Percentiles rank a stretch among this genome's conserved stretches.
phyloP scores from a whole-genome alignment of 2,329 filamentous ascomycete genomes.

The Colletotrichum gloeosporioides region DNA sequence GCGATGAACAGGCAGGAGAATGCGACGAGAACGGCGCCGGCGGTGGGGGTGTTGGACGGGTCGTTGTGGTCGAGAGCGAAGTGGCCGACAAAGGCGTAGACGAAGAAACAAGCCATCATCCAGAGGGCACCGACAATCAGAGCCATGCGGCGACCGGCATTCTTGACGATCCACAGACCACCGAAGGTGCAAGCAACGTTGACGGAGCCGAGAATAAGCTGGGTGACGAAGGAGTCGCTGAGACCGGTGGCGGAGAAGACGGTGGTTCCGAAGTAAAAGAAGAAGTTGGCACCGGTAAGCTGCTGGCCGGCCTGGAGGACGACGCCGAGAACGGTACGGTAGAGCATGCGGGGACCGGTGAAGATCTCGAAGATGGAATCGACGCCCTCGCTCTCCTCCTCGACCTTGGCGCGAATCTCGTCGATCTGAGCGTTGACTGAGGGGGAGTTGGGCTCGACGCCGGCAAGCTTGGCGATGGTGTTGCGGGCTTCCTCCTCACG shows the following conservation, averaged over 20 bases:
- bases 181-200: constrained; percentile 71
- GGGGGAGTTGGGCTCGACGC: constrained; percentile 41
- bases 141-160: constrained; percentile 66
- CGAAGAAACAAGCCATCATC: constrained; percentile 60
- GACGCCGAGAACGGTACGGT: constrained; percentile 68
- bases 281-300: constrained; percentile 72
- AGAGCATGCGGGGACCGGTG: constrained; percentile 69
- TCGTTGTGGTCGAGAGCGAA: constrained; percentile 46
- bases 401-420: constrained; percentile 57
- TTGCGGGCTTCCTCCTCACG: constrained; percentile 51
- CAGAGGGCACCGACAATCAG: constrained; percentile 68
- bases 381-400: constrained; percentile 49
- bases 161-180: constrained; percentile 70
- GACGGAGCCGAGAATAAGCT: constrained; percentile 71
- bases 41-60: constrained; percentile 48
- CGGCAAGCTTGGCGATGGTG: constrained; percentile 52
- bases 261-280: constrained; percentile 71
- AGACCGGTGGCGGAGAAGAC: constrained; percentile 72
- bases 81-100: constrained; percentile 54
- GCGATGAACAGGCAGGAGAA: constrained; percentile 74
- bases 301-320: constrained; percentile 70
- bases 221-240: constrained; percentile 68
- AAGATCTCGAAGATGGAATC: constrained; percentile 66
- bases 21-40: constrained; percentile 67
- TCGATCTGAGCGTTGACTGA: constrained; percentile 52